phyloP scores from a whole-genome alignment of 345 rosid genomes.

The Turnera subulata region DNA sequence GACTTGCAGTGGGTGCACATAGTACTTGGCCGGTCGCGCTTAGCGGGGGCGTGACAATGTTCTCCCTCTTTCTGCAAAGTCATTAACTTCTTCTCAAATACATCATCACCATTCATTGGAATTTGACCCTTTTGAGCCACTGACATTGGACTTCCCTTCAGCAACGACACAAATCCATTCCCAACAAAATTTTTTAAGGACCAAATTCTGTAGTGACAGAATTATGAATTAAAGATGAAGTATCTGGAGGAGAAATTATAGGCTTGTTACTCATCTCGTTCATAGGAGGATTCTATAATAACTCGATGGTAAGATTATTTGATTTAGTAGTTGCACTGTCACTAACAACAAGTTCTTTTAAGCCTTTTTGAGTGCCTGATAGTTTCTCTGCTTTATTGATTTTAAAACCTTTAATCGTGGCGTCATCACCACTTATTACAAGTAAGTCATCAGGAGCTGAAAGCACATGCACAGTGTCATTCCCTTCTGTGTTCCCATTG shows the following conservation, averaged over 20 bases:
- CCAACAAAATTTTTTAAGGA: conserved; percentile 13
- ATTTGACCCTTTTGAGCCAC: conserved; percentile 22
- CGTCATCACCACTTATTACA: conserved; percentile 31
- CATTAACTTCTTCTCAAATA: no score
- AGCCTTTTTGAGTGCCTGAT: no score
- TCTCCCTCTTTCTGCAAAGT: no score
- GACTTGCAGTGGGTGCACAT: no score
- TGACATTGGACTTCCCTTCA: conserved; percentile 24
- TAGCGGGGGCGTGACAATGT: no score
- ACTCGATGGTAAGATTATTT: conserved; percentile 26
- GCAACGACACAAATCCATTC: conserved; percentile 8
- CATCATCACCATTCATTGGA: conserved; percentile 9
- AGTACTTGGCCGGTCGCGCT: no score
- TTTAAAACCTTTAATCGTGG: conserved; percentile 45
- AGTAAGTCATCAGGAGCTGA: conserved; percentile 31
- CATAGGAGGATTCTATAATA: conserved; percentile 34
- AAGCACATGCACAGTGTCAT: no score
- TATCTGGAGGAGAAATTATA: no score
- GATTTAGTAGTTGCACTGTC: conserved; percentile 29
- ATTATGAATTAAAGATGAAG: no score
- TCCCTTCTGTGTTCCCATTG: no score
- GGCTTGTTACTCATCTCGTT: no score
- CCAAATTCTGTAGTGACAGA: conserved; percentile 23
- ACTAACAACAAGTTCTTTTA: no score
- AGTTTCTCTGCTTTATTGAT: conserved; percentile 28